Evolutionary conservation across 352 stramenopile species (phyloP).

Genomic region (Globisporangium solare): DNA sequence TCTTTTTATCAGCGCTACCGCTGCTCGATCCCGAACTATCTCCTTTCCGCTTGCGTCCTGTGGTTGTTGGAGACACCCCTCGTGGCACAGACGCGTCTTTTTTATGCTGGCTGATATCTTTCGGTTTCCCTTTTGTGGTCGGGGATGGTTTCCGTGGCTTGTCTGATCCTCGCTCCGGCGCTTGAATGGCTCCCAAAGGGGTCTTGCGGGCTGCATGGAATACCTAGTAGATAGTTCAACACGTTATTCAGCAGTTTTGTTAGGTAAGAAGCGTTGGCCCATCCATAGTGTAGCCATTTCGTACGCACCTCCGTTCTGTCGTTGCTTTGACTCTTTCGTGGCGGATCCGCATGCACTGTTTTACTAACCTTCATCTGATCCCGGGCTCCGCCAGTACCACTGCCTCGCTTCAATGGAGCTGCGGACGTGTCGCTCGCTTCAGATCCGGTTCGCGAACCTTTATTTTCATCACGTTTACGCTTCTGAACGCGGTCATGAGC

Average conservation of each 20-base stretch:
- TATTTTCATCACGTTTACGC: constrained; percentile 20
- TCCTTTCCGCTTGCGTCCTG: constrained; percentile 5
- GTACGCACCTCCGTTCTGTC: background rate
- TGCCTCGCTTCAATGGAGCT: background rate
- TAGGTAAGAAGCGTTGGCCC: no score
- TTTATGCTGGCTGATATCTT: constrained; percentile 3
- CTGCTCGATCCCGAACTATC: background rate
- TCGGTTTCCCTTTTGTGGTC: constrained; percentile 16
- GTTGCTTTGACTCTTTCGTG: background rate
- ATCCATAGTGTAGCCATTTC: background rate
- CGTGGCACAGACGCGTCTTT: background rate
- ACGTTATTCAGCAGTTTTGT: background rate
- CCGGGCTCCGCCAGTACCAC: background rate
- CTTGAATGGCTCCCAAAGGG: background rate
- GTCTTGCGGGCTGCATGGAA: background rate
- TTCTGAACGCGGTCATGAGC: constrained; percentile 16
- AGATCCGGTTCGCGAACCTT: constrained; percentile 3
- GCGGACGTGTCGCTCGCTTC: constrained; percentile 12
- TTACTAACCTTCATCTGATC: background rate
- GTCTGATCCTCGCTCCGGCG: constrained; percentile 1
- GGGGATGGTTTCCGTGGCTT: constrained; percentile 14
- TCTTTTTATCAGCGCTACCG: constrained; percentile 10
- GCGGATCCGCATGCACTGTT: background rate
- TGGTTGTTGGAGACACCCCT: constrained; percentile 5
- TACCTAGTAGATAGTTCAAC: background rate